A percentile compares a stretch with the other conserved stretches of the same genome.
These are phyloP conservation scores for Monosporozyma aerobia DNA, from an alignment of 805 yeast genomes.

Conservation along the genomic window DNA sequence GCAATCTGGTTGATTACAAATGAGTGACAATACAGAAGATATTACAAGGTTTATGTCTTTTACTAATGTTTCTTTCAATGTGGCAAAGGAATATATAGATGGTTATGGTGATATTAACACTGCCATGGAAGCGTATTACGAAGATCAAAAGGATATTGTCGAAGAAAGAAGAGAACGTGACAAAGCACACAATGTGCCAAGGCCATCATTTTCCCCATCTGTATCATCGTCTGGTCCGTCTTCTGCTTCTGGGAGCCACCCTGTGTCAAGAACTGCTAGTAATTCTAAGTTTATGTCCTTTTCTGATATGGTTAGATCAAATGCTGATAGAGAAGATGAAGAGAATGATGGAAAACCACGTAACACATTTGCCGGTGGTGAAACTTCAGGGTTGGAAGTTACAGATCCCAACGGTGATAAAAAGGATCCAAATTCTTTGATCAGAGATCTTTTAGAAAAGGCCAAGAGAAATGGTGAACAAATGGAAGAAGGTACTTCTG, in stretches of 20 bases:
- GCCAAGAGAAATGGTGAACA: slow-evolving; percentile 56
- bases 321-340: slow-evolving; percentile 34
- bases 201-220: background rate
- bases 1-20: background rate
- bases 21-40: slow-evolving; percentile 1
- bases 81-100: slow-evolving; percentile 32
- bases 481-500: slow-evolving; percentile 22
- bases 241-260: background rate
- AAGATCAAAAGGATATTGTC: slow-evolving; percentile 7
- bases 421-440: slow-evolving; percentile 36
- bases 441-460: slow-evolving; percentile 52
- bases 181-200: background rate
- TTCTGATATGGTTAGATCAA: slow-evolving; percentile 30
- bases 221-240: background rate
- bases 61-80: slow-evolving; percentile 31
- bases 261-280: slow-evolving; percentile 3
- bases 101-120: slow-evolving; percentile 21
- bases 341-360: slow-evolving; percentile 43
- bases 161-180: background rate
- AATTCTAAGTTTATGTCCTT: slow-evolving; percentile 33
- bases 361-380: slow-evolving; percentile 56
- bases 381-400: slow-evolving; percentile 70
- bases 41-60: slow-evolving; percentile 28
- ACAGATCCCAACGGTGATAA: slow-evolving; percentile 51
- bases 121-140: slow-evolving; percentile 25